phyloP scores from a whole-genome alignment of 371 early-diverging fungal genomes.

The Mucor saturninus region DNA sequence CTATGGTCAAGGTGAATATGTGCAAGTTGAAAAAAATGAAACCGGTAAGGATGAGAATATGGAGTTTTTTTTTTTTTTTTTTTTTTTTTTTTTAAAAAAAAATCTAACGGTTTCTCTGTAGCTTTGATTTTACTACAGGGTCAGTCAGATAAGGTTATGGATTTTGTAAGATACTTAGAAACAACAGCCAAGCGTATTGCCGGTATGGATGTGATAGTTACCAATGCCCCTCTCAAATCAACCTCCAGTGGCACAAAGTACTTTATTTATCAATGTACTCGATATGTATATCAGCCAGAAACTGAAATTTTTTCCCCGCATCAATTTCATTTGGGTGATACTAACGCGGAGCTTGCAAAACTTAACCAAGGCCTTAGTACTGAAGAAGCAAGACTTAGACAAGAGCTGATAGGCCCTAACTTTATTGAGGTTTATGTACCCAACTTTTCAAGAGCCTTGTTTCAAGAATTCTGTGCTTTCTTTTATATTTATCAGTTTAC shows the following conservation, averaged over 20 bases:
- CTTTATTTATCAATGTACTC: conserved; percentile 79
- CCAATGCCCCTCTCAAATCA: conserved; percentile 42
- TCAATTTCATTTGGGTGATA: conserved; percentile 60
- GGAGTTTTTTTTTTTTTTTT: neutral
- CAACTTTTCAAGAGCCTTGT: conserved; percentile 54
- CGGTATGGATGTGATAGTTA: conserved; percentile 48
- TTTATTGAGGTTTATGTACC: conserved; percentile 71
- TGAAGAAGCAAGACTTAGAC: conserved; percentile 61
- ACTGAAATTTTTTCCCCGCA: conserved; percentile 59
- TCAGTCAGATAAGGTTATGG: conserved; percentile 12
- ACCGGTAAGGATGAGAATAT: conserved; percentile 13
- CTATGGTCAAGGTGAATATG: conserved; percentile 58
- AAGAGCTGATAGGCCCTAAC: conserved; percentile 74
- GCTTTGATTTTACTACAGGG: conserved; percentile 22
- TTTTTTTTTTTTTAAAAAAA: neutral
- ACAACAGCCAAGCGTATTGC: conserved; percentile 27
- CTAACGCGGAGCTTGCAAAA: conserved; percentile 45
- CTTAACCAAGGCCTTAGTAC: conserved; percentile 56
- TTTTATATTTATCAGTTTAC: conserved; percentile 84
- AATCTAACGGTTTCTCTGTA: neutral
- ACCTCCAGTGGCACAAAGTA: conserved; percentile 64
- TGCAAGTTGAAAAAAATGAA: conserved; percentile 70
- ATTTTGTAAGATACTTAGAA: conserved; percentile 29
- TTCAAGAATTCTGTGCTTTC: conserved; percentile 71
- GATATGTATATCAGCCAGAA: conserved; percentile 50